These are phyloP conservation scores for Mortierella sp. DNA, from an alignment of 371 early-diverging fungal genomes.

Conservation along the genomic window DNA sequence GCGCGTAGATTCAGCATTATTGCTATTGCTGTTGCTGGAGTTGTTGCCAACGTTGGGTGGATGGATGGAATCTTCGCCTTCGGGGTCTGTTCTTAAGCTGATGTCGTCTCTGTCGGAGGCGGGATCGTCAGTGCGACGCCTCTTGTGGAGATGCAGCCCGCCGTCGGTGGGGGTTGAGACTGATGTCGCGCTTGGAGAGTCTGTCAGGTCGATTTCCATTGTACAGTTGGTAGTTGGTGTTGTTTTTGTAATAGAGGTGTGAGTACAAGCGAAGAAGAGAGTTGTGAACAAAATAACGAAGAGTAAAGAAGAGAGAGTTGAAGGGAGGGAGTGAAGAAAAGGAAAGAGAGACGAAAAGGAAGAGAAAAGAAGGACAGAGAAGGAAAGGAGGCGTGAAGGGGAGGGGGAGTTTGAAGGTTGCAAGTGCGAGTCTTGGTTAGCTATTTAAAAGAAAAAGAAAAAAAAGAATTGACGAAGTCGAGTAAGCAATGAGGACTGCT, in stretches of 20 bases:
- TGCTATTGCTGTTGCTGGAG: constrained; percentile 3
- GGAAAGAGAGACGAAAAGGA: background rate
- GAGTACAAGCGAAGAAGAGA: constrained; percentile 1
- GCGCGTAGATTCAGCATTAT: constrained; percentile 28
- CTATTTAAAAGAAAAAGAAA: background rate
- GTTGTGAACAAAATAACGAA: constrained; percentile 6
- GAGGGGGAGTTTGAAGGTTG: constrained; percentile 9
- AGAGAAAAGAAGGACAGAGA: background rate
- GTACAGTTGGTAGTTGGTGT: background rate
- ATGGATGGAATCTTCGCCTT: constrained; percentile 35
- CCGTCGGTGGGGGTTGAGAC: constrained; percentile 54
- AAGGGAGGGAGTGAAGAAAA: background rate
- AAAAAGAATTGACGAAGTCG: background rate
- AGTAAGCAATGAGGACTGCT: constrained; percentile 10
- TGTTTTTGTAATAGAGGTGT: background rate
- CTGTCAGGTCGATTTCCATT: constrained; percentile 59
- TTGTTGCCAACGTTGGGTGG: constrained; percentile 14
- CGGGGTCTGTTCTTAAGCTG: constrained; percentile 34
- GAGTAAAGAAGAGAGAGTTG: background rate
- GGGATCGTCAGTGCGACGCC: constrained; percentile 61
- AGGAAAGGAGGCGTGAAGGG: constrained; percentile 13
- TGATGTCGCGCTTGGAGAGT: constrained; percentile 56
- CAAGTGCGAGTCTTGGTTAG: background rate
- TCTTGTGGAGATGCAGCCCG: constrained; percentile 58
- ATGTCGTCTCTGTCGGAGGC: constrained; percentile 57